phyloP scores from a whole-genome alignment of 2,329 filamentous ascomycete genomes.

The Pseudogymnoascus sp. region DNA sequence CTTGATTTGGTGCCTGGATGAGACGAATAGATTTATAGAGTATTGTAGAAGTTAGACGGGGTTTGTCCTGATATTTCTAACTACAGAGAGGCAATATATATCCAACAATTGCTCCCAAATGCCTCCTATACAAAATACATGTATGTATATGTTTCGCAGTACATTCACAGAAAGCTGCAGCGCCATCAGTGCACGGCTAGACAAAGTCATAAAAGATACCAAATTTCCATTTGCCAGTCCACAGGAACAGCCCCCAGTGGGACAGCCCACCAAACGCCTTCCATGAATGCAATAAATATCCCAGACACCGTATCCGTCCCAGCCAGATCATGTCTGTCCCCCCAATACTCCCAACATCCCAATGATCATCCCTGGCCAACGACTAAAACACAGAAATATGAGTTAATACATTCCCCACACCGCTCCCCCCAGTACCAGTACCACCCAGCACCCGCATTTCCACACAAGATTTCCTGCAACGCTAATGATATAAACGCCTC shows the following conservation, averaged over 20 bases:
- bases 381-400: background rate
- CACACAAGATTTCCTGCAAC: background rate
- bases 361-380: background rate
- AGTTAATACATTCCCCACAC: background rate
- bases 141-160: background rate
- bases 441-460: background rate
- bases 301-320: background rate
- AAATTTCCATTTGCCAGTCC: background rate
- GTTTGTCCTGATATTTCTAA: background rate
- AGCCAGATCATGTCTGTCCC: background rate
- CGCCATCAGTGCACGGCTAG: background rate
- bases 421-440: background rate
- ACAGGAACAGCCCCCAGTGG: no score
- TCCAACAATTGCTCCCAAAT: background rate
- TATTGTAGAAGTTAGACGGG: background rate
- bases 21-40: background rate
- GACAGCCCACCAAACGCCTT: background rate
- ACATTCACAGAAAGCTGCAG: background rate
- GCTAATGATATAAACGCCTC: constrained; percentile 2
- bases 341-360: background rate
- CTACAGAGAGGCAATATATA: background rate
- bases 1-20: background rate
- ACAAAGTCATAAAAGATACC: background rate
- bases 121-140: background rate
- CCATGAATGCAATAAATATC: background rate